A percentile compares a stretch with the other conserved stretches of the same genome.
Evolutionary conservation across 2,329 filamentous ascomycete species (phyloP).

Genomic region (Alternaria hordeiaustralica): DNA sequence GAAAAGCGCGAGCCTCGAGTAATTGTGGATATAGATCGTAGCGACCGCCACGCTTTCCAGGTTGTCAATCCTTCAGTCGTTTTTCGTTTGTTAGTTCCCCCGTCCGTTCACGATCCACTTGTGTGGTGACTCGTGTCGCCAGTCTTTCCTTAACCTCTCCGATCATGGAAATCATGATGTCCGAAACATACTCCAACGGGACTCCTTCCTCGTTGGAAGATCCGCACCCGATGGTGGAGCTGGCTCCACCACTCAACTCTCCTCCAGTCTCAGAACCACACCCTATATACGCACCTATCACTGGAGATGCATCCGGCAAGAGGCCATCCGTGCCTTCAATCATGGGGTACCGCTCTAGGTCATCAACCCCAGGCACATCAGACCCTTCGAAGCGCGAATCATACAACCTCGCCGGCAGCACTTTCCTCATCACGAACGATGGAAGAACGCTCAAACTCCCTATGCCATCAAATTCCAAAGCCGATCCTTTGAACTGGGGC

Average conservation of each 20-base stretch:
- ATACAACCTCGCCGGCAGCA: slow-evolving; percentile 31
- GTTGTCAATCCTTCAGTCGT: not conserved
- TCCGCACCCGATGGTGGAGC: slow-evolving; percentile 22
- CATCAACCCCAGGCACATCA: not conserved
- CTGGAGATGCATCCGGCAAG: not conserved
- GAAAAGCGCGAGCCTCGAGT: not conserved
- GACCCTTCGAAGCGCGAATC: slow-evolving; percentile 29
- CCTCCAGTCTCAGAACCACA: slow-evolving; percentile 20
- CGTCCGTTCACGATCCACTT: slow-evolving; percentile 1
- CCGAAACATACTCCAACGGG: slow-evolving; percentile 5
- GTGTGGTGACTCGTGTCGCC: not conserved
- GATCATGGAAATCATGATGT: slow-evolving; percentile 4
- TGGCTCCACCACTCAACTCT: slow-evolving; percentile 17
- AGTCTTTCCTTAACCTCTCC: not conserved
- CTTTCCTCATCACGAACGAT: slow-evolving; percentile 31
- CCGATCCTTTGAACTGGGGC: slow-evolving; percentile 36
- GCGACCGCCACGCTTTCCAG: not conserved
- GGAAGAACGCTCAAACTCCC: slow-evolving; percentile 33
- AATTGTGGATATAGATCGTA: not conserved
- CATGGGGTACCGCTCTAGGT: not conserved
- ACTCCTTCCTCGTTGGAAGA: slow-evolving; percentile 1
- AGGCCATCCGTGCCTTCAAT: not conserved
- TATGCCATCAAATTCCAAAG: slow-evolving; percentile 30
- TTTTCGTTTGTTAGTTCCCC: not conserved
- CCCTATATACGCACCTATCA: slow-evolving; percentile 3